A percentile compares a stretch with the other conserved stretches of the same genome.
Conservation (phyloP, 805 yeast genomes). For the Sugiyamaella qingdaonensis region DNA sequence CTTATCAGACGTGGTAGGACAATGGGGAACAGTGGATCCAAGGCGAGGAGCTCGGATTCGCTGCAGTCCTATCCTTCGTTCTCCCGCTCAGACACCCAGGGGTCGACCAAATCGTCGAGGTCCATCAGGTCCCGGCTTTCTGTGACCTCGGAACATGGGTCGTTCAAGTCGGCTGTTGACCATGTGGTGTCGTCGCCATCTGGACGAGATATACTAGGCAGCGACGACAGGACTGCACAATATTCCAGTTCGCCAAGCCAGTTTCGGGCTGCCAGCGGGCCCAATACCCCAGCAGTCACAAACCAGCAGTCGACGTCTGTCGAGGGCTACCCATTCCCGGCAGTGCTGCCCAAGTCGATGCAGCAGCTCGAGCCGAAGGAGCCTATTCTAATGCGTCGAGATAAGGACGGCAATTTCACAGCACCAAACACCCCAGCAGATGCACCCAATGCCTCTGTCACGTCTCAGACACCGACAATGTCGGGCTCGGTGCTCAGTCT, state of each 20-base stretch:
- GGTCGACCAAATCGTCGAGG: conserved; percentile 33
- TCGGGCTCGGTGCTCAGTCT: background rate
- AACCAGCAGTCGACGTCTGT: background rate
- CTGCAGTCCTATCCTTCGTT: conserved; percentile 36
- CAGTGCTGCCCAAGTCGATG: conserved; percentile 61
- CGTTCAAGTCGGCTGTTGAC: conserved; percentile 24
- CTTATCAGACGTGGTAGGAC: background rate
- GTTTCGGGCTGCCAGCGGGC: background rate
- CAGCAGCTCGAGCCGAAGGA: conserved; percentile 64
- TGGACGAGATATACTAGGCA: conserved; percentile 44
- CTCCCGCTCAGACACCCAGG: conserved; percentile 39
- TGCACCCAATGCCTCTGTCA: background rate
- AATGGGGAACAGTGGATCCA: conserved; percentile 39
- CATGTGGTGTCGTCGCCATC: background rate
- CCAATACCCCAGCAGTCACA: background rate
- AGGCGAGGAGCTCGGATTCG: conserved; percentile 24
- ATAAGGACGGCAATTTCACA: conserved; percentile 38
- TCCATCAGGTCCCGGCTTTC: conserved; percentile 31
- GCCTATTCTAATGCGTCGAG: conserved; percentile 61
- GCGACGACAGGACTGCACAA: conserved; percentile 42
- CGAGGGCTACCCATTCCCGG: conserved; percentile 26
- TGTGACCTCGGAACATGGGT: conserved; percentile 22
- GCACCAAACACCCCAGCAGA: conserved; percentile 13
- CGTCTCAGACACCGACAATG: background rate
- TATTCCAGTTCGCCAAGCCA: conserved; percentile 1